These are phyloP conservation scores for Salix suchowensis DNA, from an alignment of 345 rosid genomes.

Conservation along the genomic window DNA sequence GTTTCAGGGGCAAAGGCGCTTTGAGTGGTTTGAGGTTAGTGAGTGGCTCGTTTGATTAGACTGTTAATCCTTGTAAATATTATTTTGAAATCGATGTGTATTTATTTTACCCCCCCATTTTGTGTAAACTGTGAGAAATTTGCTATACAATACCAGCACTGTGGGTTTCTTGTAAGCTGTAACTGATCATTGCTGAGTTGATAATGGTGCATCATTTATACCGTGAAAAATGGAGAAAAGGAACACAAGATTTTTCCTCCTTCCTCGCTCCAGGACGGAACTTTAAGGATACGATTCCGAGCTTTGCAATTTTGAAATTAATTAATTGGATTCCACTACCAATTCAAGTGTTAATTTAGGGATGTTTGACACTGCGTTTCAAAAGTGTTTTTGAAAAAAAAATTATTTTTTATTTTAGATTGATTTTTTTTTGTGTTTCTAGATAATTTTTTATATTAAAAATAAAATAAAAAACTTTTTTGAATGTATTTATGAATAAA, in stretches of 20 bases:
- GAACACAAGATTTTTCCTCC: background rate
- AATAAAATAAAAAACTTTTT: no score
- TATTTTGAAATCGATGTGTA: slow-evolving; percentile 30
- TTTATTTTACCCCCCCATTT: background rate
- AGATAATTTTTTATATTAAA: no score
- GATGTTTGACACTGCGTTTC: no score
- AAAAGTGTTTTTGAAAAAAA: no score
- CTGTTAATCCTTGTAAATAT: slow-evolving; percentile 38
- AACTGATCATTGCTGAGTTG: slow-evolving; percentile 13
- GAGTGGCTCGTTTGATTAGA: slow-evolving; percentile 23
- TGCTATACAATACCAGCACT: background rate
- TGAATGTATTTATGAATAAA: no score
- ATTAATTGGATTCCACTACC: no score
- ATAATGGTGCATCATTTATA: slow-evolving; percentile 2
- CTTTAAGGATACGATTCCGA: background rate
- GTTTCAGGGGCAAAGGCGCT: slow-evolving; percentile 24
- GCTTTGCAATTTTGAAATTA: background rate
- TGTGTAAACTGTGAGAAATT: slow-evolving; percentile 15
- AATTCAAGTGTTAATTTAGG: no score
- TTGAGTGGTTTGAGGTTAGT: slow-evolving; percentile 31
- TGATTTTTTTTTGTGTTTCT: no score
- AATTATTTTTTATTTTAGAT: no score
- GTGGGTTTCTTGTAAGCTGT: slow-evolving; percentile 1
- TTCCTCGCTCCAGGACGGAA: background rate
- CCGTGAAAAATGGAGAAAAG: background rate